Base-by-base conservation (phyloP, 495 filamentous ascomycete species). In the Lineolata rhizophorae region DNA sequence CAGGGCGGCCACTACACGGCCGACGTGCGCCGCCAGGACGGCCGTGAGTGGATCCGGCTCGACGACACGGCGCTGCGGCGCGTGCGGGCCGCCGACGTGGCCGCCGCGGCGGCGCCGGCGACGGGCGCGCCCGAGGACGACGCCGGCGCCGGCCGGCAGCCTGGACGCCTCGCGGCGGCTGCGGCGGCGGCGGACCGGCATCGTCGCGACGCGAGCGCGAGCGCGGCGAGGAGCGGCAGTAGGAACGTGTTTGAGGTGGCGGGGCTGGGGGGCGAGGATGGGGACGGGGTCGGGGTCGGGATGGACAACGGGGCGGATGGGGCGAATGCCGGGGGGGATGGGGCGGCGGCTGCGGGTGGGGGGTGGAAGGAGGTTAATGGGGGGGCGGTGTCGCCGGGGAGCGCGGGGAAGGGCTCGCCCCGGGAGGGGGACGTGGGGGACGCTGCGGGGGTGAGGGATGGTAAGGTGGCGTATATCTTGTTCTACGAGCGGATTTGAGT, bases 1-100 rank as follows among this genome's bases (percentile, higher is more conserved):
- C 80, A 76, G 37, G 83, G 79, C 27, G 87, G 87, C 13, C 87
- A 97, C 47, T 97, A 97, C 49, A 97, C 87, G 2, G 90, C 90
- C 2, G 87, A 97, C 54, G 78, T 93, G 16, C 70, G 82, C 26
- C 76, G 87, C 19, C 87, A 95, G 51, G 87, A 97, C 42, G 79
- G 76, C 11, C 67, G 69, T 20, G 85, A 91, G 50, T 97, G 87
- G 87, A 76, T 97, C 37, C 74, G 85, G 37, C 64, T 97, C 34
- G 87, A 97, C 48, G 87, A 97, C 48, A 95, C 87, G 1, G 58
- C 79, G 36, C 83, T 97, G 38, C 68, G 74, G 32, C 78, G 83
- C 27, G 66, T 97, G 20, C 65, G 73, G 27, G 75, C 74, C 39
- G 80, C 91, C 42, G 90, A 94, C 38, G 85, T 97, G 12, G 85